phyloP scores from a whole-genome alignment of 257 asterid species.

The Nicotiana attenuata region DNA sequence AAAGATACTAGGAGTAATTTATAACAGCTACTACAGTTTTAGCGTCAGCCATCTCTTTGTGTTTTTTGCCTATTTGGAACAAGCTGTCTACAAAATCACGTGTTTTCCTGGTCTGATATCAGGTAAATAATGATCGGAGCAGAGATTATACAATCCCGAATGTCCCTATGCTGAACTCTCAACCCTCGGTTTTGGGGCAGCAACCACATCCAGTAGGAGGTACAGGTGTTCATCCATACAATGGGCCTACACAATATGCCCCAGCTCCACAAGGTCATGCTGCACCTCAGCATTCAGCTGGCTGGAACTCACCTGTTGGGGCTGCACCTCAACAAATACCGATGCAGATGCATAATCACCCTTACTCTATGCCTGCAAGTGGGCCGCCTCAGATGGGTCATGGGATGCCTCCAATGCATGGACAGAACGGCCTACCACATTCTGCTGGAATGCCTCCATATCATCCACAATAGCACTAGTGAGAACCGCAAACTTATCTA shows the following conservation, averaged over 20 bases:
- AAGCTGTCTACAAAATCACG: not conserved
- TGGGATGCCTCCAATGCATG: constrained; percentile 39
- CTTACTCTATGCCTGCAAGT: constrained; percentile 49
- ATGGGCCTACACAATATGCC: constrained; percentile 46
- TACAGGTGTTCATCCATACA: constrained; percentile 44
- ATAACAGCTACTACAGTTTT: not conserved
- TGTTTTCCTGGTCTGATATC: constrained; percentile 15
- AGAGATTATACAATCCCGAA: constrained; percentile 80
- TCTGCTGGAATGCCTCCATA: constrained; percentile 61
- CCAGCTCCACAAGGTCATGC: constrained; percentile 41
- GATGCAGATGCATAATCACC: constrained; percentile 70
- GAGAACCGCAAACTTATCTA: not conserved
- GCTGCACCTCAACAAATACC: constrained; percentile 44
- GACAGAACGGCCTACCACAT: constrained; percentile 57
- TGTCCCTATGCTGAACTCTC: constrained; percentile 51
- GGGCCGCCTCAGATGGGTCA: constrained; percentile 42
- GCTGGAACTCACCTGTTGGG: constrained; percentile 54
- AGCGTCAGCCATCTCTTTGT: not conserved
- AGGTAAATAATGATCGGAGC: constrained; percentile 90
- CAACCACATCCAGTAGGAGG: constrained; percentile 64
- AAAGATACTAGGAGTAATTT: not conserved
- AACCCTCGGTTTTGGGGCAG: constrained; percentile 60
- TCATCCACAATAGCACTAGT: constrained; percentile 42
- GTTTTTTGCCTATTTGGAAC: not conserved
- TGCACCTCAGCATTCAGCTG: constrained; percentile 44